These are phyloP conservation scores for Penicillium flavigenum DNA, from an alignment of 495 filamentous ascomycete genomes.

Conservation along the genomic window DNA sequence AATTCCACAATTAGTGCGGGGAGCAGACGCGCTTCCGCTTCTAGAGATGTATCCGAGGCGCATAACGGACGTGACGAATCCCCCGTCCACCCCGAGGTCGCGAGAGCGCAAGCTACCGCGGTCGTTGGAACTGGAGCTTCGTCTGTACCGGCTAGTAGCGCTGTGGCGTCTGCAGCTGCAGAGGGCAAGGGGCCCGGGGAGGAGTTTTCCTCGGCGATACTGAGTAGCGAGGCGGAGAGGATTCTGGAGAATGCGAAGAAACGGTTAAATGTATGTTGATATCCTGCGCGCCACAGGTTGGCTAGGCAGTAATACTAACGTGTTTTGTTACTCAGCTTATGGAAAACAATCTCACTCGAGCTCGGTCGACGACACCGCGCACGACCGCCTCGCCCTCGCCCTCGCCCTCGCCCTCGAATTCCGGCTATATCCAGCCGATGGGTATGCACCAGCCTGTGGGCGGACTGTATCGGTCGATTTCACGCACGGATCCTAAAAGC, in stretches of 20 bases:
- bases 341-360: slow-evolving; percentile 83
- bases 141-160: slow-evolving; percentile 13
- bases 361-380: slow-evolving; percentile 70
- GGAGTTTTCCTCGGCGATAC: slow-evolving; percentile 63
- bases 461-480: slow-evolving; percentile 46
- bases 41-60: slow-evolving; percentile 21
- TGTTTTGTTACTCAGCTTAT: slow-evolving; percentile 62
- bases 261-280: slow-evolving; percentile 70
- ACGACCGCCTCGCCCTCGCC: slow-evolving; percentile 53
- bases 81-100: slow-evolving; percentile 10
- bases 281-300: not conserved
- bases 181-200: slow-evolving; percentile 46
- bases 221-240: slow-evolving; percentile 80
- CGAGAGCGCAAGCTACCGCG: slow-evolving; percentile 9
- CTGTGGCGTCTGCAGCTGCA: slow-evolving; percentile 26
- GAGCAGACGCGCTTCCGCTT: slow-evolving; percentile 27
- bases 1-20: slow-evolving; percentile 43
- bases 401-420: slow-evolving; percentile 28
- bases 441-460: slow-evolving; percentile 36
- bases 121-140: not conserved
- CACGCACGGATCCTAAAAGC: slow-evolving; percentile 38
- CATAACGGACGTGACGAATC: slow-evolving; percentile 18
- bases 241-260: slow-evolving; percentile 90
- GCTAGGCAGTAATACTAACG: slow-evolving; percentile 15
- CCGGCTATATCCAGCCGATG: slow-evolving; percentile 24